phyloP scores from a whole-genome alignment of 2,329 filamentous ascomycete genomes.

The Zalaria obscura region DNA sequence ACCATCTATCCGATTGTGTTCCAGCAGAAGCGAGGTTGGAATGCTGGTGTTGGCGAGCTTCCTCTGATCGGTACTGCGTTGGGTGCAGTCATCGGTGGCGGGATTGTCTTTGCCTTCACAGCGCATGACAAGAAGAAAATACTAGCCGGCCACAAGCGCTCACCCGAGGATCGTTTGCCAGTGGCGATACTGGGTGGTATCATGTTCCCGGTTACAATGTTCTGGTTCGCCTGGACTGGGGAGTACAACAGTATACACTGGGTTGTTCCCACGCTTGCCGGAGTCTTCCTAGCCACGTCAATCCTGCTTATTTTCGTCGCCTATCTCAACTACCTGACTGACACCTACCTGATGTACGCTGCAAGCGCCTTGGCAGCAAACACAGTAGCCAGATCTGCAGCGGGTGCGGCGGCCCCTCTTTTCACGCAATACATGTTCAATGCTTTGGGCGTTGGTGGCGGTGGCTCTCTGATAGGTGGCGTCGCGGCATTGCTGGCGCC shows the following conservation, averaged over 20 bases:
- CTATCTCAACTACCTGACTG: conserved; percentile 41
- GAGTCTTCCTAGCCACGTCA: conserved; percentile 25
- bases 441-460: conserved; percentile 16
- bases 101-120: conserved; percentile 27
- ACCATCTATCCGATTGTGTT: conserved; percentile 43
- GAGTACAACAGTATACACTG: conserved; percentile 30
- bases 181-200: conserved; percentile 19
- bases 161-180: conserved; percentile 28
- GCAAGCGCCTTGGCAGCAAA: conserved; percentile 17
- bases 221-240: conserved; percentile 21
- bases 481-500: conserved; percentile 21
- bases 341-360: conserved; percentile 30
- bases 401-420: conserved; percentile 15
- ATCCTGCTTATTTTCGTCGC: conserved; percentile 37
- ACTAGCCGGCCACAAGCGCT: conserved; percentile 17
- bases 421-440: conserved; percentile 19
- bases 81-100: conserved; percentile 32
- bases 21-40: conserved; percentile 39
- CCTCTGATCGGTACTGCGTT: conserved; percentile 37
- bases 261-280: conserved; percentile 32
- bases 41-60: conserved; percentile 36
- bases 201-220: conserved; percentile 19
- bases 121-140: conserved; percentile 24
- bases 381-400: conserved; percentile 15
- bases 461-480: conserved; percentile 28